A percentile compares a stretch with the other conserved stretches of the same genome.
Conservation (phyloP, 163 green algal genomes). For the Chlorella variabilis region DNA sequence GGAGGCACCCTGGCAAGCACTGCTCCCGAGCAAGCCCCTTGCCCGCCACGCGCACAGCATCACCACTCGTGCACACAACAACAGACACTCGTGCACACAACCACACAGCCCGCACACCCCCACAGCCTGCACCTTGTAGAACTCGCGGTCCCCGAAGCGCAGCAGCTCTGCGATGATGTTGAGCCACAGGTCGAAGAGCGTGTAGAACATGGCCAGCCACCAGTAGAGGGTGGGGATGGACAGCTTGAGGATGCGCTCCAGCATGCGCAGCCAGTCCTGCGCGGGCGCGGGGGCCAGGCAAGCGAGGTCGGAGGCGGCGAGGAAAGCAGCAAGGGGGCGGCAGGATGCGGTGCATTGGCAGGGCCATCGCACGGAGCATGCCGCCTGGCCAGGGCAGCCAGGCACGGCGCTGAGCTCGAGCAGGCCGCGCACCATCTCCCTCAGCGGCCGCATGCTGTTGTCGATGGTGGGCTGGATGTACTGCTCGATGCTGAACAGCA, state of each 20-base stretch:
- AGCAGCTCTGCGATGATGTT: conserved; percentile 93
- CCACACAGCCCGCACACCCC: no score
- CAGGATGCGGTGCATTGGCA: no score
- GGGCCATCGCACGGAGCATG: no score
- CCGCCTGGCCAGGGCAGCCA: no score
- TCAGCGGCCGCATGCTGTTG: conserved; percentile 66
- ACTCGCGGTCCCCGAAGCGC: conserved; percentile 92
- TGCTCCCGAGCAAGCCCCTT: no score
- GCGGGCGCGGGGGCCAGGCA: background rate
- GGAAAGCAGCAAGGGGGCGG: conserved; percentile 2
- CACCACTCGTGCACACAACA: no score
- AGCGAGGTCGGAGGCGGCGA: no score
- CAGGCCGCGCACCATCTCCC: conserved; percentile 45
- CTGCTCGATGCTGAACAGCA: conserved; percentile 84
- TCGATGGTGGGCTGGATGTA: conserved; percentile 73
- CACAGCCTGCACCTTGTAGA: conserved; percentile 95
- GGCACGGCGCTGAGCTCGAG: no score
- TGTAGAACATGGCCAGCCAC: conserved; percentile 90
- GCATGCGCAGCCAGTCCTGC: conserved; percentile 67
- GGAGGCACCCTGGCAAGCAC: no score
- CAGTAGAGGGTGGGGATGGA: conserved; percentile 91
- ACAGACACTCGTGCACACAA: no score
- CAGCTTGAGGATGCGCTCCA: conserved; percentile 93
- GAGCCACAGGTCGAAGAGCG: conserved; percentile 93
- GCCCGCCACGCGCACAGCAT: no score